A percentile compares a stretch with the other conserved stretches of the same genome.
Conservation (phyloP, 768 basidiomycete species). For the Rhodotorula kratochvilovae region DNA sequence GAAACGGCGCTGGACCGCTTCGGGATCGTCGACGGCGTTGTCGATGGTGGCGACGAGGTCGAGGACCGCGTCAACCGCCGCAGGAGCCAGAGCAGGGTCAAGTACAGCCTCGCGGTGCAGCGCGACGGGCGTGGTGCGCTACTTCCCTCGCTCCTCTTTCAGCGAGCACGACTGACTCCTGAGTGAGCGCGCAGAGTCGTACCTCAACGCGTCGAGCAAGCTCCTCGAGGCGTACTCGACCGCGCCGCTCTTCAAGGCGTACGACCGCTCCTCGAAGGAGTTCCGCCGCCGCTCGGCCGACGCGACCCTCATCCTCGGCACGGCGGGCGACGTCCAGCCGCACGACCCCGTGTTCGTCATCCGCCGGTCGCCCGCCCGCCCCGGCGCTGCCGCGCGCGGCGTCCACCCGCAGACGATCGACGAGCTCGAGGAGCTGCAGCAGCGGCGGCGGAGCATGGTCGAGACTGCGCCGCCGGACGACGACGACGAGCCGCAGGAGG, state of each 20-base stretch:
- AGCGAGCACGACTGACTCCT: background rate
- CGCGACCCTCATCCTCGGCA: constrained; percentile 65
- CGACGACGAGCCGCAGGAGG: background rate
- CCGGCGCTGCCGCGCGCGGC: constrained; percentile 37
- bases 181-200: constrained; percentile 52
- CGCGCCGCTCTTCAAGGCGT: constrained; percentile 65
- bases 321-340: constrained; percentile 65
- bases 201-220: constrained; percentile 72
- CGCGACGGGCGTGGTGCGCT: constrained; percentile 60
- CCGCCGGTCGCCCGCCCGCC: constrained; percentile 53
- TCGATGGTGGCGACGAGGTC: constrained; percentile 95
- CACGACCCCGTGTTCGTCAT: constrained; percentile 75
- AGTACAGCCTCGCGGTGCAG: constrained; percentile 68
- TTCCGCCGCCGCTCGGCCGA: constrained; percentile 83
- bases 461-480: background rate
- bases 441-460: constrained; percentile 3
- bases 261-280: constrained; percentile 59
- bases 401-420: constrained; percentile 23
- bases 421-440: constrained; percentile 34
- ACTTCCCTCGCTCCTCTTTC: background rate
- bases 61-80: constrained; percentile 86
- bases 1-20: constrained; percentile 88
- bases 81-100: constrained; percentile 67
- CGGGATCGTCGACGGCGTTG: constrained; percentile 93
- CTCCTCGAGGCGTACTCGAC: constrained; percentile 68